phyloP scores from a whole-genome alignment of 225 moss, liverwort and hornwort genomes.

The Sphagnum tenellum region DNA sequence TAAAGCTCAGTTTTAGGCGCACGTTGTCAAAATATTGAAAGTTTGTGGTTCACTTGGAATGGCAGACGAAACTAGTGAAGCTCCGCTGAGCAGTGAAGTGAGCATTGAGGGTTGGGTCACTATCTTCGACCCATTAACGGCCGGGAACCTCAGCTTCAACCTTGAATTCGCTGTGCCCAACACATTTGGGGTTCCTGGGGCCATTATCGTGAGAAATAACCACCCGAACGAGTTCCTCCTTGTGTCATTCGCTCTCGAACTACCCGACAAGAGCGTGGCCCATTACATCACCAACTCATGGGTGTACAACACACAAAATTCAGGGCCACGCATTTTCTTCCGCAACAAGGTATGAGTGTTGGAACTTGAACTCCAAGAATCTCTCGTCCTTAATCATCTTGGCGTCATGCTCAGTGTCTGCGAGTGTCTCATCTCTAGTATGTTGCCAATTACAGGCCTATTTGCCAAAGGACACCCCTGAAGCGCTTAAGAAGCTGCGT shows the following conservation, averaged over 20 bases:
- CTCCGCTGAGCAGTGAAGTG: constrained; percentile 6
- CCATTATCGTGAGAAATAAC: constrained; percentile 30
- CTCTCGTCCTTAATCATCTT: neutral
- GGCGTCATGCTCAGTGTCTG: constrained; percentile 1
- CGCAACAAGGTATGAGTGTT: constrained; percentile 38
- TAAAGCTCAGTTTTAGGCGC: neutral
- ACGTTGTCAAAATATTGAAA: neutral
- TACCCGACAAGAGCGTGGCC: constrained; percentile 19
- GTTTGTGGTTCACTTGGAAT: constrained; percentile 5
- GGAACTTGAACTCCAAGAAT: neutral
- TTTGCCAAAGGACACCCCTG: constrained; percentile 53
- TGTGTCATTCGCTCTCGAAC: constrained; percentile 22
- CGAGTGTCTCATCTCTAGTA: constrained; percentile 1
- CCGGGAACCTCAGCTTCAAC: constrained; percentile 28
- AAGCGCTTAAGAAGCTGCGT: constrained; percentile 30
- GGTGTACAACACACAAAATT: constrained; percentile 41
- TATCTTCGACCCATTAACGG: constrained; percentile 15
- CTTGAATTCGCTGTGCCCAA: constrained; percentile 30
- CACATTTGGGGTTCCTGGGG: constrained; percentile 49
- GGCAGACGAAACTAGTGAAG: constrained; percentile 20
- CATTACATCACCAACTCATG: constrained; percentile 51
- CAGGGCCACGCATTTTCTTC: constrained; percentile 53
- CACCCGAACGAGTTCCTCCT: constrained; percentile 55
- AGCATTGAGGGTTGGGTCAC: constrained; percentile 22
- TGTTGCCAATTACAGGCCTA: constrained; percentile 23